Conservation (phyloP, 2,329 filamentous ascomycete species). For the Botrytis cinerea region DNA sequence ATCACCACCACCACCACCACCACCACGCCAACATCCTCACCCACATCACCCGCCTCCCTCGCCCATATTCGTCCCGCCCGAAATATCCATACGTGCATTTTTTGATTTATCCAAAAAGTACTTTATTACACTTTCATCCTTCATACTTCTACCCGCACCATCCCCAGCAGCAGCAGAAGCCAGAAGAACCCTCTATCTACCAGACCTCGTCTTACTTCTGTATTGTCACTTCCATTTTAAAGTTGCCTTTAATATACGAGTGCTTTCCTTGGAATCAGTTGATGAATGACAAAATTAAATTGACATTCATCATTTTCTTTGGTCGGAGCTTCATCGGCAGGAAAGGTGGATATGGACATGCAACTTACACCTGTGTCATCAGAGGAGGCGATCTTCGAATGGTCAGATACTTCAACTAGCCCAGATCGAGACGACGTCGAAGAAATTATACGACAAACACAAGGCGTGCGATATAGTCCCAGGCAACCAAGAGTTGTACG, state of each 20-base stretch:
- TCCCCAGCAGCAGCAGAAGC: neutral
- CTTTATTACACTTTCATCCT: slow-evolving; percentile 1
- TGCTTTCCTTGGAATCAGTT: neutral
- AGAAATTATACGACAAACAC: slow-evolving; percentile 20
- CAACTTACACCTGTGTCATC: slow-evolving; percentile 23
- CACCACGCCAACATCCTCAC: neutral
- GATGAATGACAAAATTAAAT: slow-evolving; percentile 4
- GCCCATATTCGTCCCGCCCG: neutral
- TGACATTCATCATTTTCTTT: slow-evolving; percentile 8
- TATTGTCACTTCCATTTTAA: neutral
- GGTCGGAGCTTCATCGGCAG: slow-evolving; percentile 12
- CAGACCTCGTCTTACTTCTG: neutral
- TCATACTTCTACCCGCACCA: slow-evolving; percentile 4
- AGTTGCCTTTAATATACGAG: neutral
- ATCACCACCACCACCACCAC: neutral
- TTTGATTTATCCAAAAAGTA: neutral
- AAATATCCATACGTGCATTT: too few relatives aligned
- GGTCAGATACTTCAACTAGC: slow-evolving; percentile 21
- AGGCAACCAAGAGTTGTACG: slow-evolving; percentile 17
- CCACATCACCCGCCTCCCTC: neutral
- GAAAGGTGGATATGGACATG: slow-evolving; percentile 21
- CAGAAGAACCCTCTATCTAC: neutral
- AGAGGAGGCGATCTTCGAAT: slow-evolving; percentile 22
- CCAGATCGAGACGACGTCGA: slow-evolving; percentile 20
- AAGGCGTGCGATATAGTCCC: neutral